Evolutionary conservation across 495 filamentous ascomycete genomes (phyloP).

Genomic region (Xylaria telfairii): DNA sequence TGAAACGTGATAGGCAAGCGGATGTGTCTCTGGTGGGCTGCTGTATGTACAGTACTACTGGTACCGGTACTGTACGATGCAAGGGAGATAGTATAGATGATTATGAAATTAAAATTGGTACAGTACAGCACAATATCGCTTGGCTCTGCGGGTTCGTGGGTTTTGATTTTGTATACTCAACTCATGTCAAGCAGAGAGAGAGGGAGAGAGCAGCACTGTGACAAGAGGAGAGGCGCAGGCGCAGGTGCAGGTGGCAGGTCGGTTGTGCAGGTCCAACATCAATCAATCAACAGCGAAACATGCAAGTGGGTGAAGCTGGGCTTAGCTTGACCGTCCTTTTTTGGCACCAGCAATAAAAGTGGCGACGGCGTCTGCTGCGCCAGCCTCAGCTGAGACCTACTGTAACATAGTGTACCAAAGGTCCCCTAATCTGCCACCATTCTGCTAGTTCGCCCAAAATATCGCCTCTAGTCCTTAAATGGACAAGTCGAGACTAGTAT

Average conservation of each 20-base stretch:
- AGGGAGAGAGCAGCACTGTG: background rate
- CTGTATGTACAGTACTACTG: too few relatives aligned
- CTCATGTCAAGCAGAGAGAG: background rate
- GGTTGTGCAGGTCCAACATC: background rate
- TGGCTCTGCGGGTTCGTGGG: background rate
- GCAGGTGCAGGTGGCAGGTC: background rate
- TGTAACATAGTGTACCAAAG: background rate
- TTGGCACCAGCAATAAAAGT: conserved; percentile 4
- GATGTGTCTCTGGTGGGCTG: background rate
- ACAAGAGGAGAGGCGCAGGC: background rate
- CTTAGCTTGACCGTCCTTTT: conserved; percentile 20
- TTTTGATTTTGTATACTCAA: conserved; percentile 4
- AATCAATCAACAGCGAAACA: conserved; percentile 10
- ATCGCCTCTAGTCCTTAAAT: background rate
- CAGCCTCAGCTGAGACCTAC: conserved; percentile 8
- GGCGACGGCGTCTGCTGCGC: background rate
- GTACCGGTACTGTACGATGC: background rate
- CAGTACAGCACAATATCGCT: background rate
- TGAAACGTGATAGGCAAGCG: background rate
- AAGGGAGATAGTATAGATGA: background rate
- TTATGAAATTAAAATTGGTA: background rate
- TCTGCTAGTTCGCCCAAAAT: background rate
- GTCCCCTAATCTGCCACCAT: background rate
- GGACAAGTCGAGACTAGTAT: background rate
- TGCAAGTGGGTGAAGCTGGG: background rate